Percentiles rank a stretch among this genome's conserved stretches.
Evolutionary conservation across 176 grass and related monocot genomes (phyloP).

Genomic region (Oryza longistaminata): DNA sequence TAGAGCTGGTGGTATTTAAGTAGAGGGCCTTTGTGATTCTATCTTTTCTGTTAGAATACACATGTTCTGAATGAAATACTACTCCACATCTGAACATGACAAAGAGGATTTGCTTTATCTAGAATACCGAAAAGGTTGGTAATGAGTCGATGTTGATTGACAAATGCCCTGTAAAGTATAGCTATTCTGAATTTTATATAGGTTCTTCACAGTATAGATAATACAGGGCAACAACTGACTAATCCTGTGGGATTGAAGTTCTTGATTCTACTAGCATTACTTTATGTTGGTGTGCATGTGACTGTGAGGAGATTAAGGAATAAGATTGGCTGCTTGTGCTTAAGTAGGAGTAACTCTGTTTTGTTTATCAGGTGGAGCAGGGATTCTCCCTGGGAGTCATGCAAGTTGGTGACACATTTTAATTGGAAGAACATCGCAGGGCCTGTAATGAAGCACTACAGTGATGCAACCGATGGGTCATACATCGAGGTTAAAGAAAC

Average conservation of each 20-base stretch:
- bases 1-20: constrained; percentile 5
- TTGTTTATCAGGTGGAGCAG: constrained; percentile 46
- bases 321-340: constrained; percentile 20
- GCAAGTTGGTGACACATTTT: constrained; percentile 31
- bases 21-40: not conserved
- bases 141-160: constrained; percentile 12
- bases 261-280: constrained; percentile 6
- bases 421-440: constrained; percentile 52
- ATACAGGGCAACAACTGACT: not conserved
- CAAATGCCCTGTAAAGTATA: not conserved
- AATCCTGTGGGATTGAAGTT: not conserved
- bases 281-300: constrained; percentile 24
- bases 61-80: constrained; percentile 22
- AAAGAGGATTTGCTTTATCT: constrained; percentile 21
- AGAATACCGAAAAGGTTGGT: constrained; percentile 21
- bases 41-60: not conserved
- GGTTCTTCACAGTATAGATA: not conserved
- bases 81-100: not conserved
- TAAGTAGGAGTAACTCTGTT: constrained; percentile 13
- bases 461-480: constrained; percentile 55
- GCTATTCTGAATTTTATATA: constrained; percentile 3
- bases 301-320: constrained; percentile 4
- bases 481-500: constrained; percentile 58
- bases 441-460: constrained; percentile 52
- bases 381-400: constrained; percentile 52